Base-by-base conservation (phyloP, 495 filamentous ascomycete genomes). In the Daldinia grandis region DNA sequence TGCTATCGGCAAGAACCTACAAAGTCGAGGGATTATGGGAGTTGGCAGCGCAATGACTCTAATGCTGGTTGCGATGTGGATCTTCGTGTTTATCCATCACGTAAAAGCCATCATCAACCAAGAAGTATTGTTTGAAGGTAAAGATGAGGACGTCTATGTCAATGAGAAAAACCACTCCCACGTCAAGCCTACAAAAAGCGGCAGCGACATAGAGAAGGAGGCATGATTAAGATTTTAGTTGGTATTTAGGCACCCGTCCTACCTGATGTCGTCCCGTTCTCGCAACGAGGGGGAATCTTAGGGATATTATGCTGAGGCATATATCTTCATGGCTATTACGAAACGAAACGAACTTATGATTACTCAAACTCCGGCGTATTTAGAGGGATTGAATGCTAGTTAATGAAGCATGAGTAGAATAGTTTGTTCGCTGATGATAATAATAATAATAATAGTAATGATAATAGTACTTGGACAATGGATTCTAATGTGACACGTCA, bases 121-220 rank as follows among this genome's bases (percentile, higher is more conserved):
- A 66, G 84, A 88, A 68, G 89, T 91, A 57, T 80, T 89, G 68
- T 88, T 81, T 71, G 87, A 87, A 25, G 88, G 87, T 4, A 88
- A 86, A 68, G 89, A 91, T 62, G 88, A 91, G 71, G 88, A 91
- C 76, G 58, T 70, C 10, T 76, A 76, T 27, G 72, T 76, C 2
- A 64, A 76, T 28, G 74, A 76, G 30, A 76, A 62, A 37, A 49
- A 60, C 0, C 74, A 76, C 33, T 14, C 54, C 2, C 66, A 74
- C 33, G 69, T 73, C 21, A 76, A 76, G 38, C 70, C 64, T 5
- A 15, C 25, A 4, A 65, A 57, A 61, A 56, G 19, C 12, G 58
- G 51, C 15, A 50, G 42, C 10, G 69, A 67, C 37, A 66, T 74
- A 44, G 74, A 74, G 53, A 72, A 74, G 51, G 58, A 76, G 40